Conservation (phyloP, 139 green algal genomes). For the Coelastrella sp. region DNA sequence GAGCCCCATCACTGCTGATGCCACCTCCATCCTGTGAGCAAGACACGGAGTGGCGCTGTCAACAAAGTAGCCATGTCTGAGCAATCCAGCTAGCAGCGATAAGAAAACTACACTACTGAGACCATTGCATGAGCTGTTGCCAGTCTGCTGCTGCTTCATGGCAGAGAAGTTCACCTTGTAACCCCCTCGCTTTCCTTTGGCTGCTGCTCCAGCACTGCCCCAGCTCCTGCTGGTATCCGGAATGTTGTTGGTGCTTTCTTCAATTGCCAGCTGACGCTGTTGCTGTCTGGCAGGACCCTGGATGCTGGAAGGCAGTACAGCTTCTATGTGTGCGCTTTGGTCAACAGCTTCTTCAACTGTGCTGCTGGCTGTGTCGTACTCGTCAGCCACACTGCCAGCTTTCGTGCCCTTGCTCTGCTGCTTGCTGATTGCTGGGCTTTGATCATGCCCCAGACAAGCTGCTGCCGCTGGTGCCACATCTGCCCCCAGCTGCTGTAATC, state of each 20-base stretch:
- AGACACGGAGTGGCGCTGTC: neutral
- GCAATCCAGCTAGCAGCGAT: neutral
- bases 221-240: constrained; percentile 19
- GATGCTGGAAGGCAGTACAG: too few relatives aligned
- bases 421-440: neutral
- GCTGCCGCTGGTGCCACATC: neutral
- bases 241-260: neutral
- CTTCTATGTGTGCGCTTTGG: neutral
- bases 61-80: neutral
- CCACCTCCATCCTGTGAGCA: constrained; percentile 55
- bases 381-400: neutral
- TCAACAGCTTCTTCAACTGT: neutral
- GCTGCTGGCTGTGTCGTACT: constrained; percentile 2
- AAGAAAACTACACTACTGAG: too few relatives aligned
- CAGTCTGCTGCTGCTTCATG: neutral
- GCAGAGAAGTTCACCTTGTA: constrained; percentile 33
- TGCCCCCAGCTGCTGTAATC: constrained; percentile 42
- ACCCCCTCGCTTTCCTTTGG: constrained; percentile 45
- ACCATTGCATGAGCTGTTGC: too few relatives aligned
- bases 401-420: neutral
- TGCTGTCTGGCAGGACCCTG: neutral
- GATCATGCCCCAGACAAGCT: neutral
- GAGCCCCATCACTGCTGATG: constrained; percentile 49
- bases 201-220: neutral
- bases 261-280: neutral